phyloP scores from a whole-genome alignment of 345 rosid species.

The Alliaria petiolata region DNA sequence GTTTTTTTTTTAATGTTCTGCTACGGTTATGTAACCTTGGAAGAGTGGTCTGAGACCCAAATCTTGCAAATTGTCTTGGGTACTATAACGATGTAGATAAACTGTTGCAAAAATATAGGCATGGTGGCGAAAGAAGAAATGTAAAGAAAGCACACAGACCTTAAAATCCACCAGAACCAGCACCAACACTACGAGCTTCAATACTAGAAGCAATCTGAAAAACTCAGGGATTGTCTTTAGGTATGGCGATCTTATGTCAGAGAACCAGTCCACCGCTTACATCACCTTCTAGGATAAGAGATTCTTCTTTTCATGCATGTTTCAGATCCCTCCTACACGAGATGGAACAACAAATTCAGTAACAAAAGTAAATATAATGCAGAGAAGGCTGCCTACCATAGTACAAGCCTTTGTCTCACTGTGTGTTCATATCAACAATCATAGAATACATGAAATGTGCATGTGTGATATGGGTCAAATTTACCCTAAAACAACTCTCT shows the following conservation, averaged over 20 bases:
- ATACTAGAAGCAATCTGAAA: conserved; percentile 60
- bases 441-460: neutral
- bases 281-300: conserved; percentile 63
- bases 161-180: conserved; percentile 93
- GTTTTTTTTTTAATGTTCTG: neutral
- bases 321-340: conserved; percentile 61
- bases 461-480: too few species aligned
- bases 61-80: neutral
- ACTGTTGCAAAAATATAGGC: neutral
- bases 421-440: neutral
- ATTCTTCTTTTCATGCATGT: conserved; percentile 78
- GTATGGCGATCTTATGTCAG: conserved; percentile 47
- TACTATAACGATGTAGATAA: neutral
- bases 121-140: neutral
- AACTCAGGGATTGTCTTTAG: conserved; percentile 42
- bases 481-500: too few species aligned
- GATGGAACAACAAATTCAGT: conserved; percentile 11
- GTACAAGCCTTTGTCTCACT: neutral
- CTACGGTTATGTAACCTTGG: neutral
- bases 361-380: neutral
- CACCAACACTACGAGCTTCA: conserved; percentile 70
- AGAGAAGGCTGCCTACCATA: neutral
- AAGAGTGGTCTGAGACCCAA: neutral
- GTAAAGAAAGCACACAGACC: conserved; percentile 38
- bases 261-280: conserved; percentile 80